Evolutionary conservation across 1,284 basidiomycete species (phyloP).

Genomic region (Vanrija sp.): DNA sequence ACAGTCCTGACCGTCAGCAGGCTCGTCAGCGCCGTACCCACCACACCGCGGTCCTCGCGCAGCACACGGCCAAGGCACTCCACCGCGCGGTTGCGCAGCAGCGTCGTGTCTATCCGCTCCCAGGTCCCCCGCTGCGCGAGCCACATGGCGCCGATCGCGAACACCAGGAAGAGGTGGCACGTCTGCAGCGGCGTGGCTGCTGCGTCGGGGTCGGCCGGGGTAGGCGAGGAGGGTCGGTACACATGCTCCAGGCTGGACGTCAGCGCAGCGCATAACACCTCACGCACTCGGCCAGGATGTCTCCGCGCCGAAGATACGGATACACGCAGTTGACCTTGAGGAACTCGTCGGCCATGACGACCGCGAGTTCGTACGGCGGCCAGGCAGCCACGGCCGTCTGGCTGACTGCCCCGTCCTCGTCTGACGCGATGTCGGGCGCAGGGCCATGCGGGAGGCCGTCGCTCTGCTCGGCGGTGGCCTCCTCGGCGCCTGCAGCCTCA

Average conservation of each 20-base stretch:
- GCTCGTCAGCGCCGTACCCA: neutral
- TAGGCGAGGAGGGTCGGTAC: neutral
- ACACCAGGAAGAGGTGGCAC: conserved; percentile 7
- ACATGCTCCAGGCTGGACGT: conserved; percentile 4
- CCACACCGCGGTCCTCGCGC: conserved; percentile 4
- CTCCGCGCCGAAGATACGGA: neutral
- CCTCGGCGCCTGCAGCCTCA: no score
- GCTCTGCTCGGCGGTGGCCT: no score
- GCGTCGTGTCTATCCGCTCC: conserved; percentile 7
- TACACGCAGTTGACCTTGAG: conserved; percentile 6
- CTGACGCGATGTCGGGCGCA: neutral
- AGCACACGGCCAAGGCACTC: neutral
- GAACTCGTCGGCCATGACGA: conserved; percentile 1
- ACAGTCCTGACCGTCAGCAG: conserved; percentile 2
- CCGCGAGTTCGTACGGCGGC: conserved; percentile 6
- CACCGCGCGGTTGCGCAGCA: conserved; percentile 4
- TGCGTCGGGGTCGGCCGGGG: neutral
- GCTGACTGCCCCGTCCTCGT: neutral
- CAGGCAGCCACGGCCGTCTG: conserved; percentile 3
- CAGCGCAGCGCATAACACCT: neutral
- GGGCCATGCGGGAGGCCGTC: no score
- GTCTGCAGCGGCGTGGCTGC: conserved; percentile 7
- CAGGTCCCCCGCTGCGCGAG: neutral
- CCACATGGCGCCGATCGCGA: conserved; percentile 1
- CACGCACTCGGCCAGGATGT: conserved; percentile 5